Base-by-base conservation (phyloP, 345 rosid genomes). In the Dovyalis caffra region DNA sequence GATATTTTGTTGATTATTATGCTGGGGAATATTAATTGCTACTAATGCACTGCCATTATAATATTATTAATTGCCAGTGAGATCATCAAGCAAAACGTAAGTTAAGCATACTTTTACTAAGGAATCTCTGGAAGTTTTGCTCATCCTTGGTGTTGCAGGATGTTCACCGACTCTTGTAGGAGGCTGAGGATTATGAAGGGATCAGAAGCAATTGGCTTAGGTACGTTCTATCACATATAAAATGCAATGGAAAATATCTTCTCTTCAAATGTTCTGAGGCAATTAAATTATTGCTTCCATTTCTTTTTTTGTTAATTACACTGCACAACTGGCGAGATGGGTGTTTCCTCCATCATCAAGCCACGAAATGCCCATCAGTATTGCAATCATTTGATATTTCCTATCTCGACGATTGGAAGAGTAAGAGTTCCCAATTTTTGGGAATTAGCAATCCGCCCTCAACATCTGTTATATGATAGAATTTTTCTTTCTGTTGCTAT, bases 131-230 rank as follows among this genome's bases (percentile, higher is more conserved):
- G 7, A 34, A 6, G 37, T 34, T 34, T 8, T 34, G 5, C 37
- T 5, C 5, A 34, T 43, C 21, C 38, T 35, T 45, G n/a, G 68
- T 47, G 49, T 49, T 62, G 68, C 77, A 78, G 81, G 74, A 78
- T 78, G 81, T 78, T 78, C 74, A 68, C 63, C 9, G 65, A 63
- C 38, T 45, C 77, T 58, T 78, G 81, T 38, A 61, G 33, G 63
- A 73, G 74, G 73, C 65, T 78, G 58, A 78, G 77, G 65, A 78
- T 78, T 64, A 78, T 78, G 81, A 78, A 62, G 51, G 68, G 77
- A 34, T 73, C 81, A 1, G 81, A 78, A 20, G 74, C 81, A n/a
- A 73, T 61, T 49, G 81, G 77, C 70, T 70, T 78, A 33, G 77
- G 81, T 72, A 58, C 4, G 66, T 71, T 28, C 14, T 35, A 3